phyloP scores from a whole-genome alignment of 2,329 filamentous ascomycete genomes.

The Thielaviopsis populi region DNA sequence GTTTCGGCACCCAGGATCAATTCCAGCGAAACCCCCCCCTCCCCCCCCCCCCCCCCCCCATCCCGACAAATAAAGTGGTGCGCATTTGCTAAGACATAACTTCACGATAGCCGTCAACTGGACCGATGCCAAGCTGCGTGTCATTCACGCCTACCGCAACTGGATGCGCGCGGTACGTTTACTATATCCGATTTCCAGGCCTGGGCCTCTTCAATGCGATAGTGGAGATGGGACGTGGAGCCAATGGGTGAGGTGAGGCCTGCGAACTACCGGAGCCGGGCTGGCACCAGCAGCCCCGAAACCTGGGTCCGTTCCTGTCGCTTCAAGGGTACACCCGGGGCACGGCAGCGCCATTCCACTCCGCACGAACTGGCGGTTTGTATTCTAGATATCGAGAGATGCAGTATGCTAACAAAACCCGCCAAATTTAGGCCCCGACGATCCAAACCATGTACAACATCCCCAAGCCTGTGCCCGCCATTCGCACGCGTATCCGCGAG shows the following conservation, averaged over 20 bases:
- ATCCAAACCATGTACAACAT: constrained; percentile 96
- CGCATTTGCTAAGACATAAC: constrained; percentile 25
- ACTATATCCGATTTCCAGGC: background rate
- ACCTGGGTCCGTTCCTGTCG: background rate
- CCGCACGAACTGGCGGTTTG: too few species aligned
- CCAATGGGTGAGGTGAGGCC: background rate
- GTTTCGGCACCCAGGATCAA: too few species aligned
- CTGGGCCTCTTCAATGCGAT: background rate
- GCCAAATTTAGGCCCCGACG: constrained; percentile 59
- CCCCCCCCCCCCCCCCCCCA: too few species aligned
- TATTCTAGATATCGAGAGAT: too few species aligned
- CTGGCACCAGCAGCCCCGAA: background rate
- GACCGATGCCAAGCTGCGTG: constrained; percentile 74
- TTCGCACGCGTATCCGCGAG: constrained; percentile 88
- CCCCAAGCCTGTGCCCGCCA: constrained; percentile 68
- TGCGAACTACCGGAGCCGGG: background rate
- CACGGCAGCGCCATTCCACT: too few species aligned
- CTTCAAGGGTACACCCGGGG: background rate
- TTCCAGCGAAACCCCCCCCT: too few species aligned
- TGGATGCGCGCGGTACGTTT: constrained; percentile 87
- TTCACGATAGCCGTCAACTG: constrained; percentile 59
- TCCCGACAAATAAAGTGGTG: background rate
- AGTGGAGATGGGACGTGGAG: background rate
- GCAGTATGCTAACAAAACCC: background rate
- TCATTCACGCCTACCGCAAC: constrained; percentile 78